These are phyloP conservation scores for Hanseniaspora singularis DNA, from an alignment of 805 yeast species.

Conservation along the genomic window DNA sequence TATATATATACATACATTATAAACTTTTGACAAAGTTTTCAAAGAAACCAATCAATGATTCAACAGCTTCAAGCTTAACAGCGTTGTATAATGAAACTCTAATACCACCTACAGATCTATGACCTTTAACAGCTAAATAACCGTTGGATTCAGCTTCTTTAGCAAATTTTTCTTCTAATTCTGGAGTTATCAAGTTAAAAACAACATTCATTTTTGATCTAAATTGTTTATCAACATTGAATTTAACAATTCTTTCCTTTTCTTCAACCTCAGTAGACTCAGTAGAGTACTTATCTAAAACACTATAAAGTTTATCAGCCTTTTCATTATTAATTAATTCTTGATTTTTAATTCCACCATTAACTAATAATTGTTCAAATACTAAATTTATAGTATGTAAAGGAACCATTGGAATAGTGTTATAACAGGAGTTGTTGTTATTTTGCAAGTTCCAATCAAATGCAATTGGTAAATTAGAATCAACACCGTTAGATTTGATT, in stretches of 20 bases:
- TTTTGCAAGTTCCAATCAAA: slow-evolving; percentile 78
- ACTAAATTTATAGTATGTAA: slow-evolving; percentile 76
- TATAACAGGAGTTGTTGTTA: slow-evolving; percentile 82
- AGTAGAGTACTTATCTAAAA: slow-evolving; percentile 53
- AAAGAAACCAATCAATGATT: slow-evolving; percentile 45
- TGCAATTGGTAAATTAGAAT: slow-evolving; percentile 77
- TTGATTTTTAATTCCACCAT: slow-evolving; percentile 65
- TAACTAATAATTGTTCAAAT: slow-evolving; percentile 43
- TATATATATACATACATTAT: slow-evolving; percentile 14
- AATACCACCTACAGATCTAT: slow-evolving; percentile 94
- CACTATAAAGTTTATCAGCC: slow-evolving; percentile 50
- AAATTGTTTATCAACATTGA: slow-evolving; percentile 50
- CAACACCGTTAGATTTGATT: slow-evolving; percentile 31
- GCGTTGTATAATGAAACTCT: slow-evolving; percentile 91
- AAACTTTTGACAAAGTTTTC: slow-evolving; percentile 44
- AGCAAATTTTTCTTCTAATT: slow-evolving; percentile 57
- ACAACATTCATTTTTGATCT: slow-evolving; percentile 92
- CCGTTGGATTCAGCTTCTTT: slow-evolving; percentile 47
- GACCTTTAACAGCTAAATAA: slow-evolving; percentile 81
- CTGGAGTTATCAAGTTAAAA: slow-evolving; percentile 58
- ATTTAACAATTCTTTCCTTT: slow-evolving; percentile 35
- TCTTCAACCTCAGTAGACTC: slow-evolving; percentile 4
- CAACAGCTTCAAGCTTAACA: slow-evolving; percentile 49
- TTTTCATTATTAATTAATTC: slow-evolving; percentile 47
- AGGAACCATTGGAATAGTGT: slow-evolving; percentile 90